Percentiles rank a stretch among this genome's conserved stretches.
Evolutionary conservation across 2,329 filamentous ascomycete species (phyloP).

Genomic region (Colletotrichum lupini): DNA sequence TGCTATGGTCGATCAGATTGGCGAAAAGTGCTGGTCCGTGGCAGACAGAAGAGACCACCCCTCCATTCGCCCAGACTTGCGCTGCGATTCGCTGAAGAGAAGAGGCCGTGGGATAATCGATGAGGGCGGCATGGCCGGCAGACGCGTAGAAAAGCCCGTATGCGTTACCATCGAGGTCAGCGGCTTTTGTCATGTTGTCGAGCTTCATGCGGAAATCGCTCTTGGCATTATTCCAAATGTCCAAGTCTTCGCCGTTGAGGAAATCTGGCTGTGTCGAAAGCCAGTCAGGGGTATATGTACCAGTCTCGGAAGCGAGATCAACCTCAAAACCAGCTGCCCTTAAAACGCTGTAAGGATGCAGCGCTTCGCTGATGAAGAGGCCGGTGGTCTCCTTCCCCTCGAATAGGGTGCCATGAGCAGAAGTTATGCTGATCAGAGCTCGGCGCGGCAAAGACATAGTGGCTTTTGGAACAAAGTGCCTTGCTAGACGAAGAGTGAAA

Average conservation of each 20-base stretch:
- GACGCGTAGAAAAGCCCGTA: conserved; percentile 55
- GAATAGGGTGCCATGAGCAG: too few species aligned
- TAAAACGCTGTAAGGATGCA: conserved; percentile 60
- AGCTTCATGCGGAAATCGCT: conserved; percentile 58
- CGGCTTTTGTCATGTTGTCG: conserved; percentile 52
- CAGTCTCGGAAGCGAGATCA: conserved; percentile 58
- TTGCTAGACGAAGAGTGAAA: too few species aligned
- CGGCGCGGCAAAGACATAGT: too few species aligned
- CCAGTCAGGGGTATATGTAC: conserved; percentile 56
- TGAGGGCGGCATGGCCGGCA: conserved; percentile 56
- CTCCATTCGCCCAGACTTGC: conserved; percentile 51
- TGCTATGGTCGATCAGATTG: conserved; percentile 45
- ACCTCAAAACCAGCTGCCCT: conserved; percentile 57
- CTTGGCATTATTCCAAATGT: conserved; percentile 50
- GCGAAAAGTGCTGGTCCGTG: conserved; percentile 53
- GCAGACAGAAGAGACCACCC: conserved; percentile 48
- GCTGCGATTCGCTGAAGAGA: conserved; percentile 53
- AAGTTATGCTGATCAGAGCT: too few species aligned
- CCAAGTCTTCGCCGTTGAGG: conserved; percentile 51
- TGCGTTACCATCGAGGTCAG: conserved; percentile 43
- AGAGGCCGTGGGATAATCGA: conserved; percentile 57
- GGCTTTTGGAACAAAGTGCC: too few species aligned
- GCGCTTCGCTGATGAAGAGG: conserved; percentile 59
- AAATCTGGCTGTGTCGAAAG: conserved; percentile 54
- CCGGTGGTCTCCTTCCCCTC: conserved; percentile 43